phyloP scores from a whole-genome alignment of 495 filamentous ascomycete species.

The Neurospora sublineolata region DNA sequence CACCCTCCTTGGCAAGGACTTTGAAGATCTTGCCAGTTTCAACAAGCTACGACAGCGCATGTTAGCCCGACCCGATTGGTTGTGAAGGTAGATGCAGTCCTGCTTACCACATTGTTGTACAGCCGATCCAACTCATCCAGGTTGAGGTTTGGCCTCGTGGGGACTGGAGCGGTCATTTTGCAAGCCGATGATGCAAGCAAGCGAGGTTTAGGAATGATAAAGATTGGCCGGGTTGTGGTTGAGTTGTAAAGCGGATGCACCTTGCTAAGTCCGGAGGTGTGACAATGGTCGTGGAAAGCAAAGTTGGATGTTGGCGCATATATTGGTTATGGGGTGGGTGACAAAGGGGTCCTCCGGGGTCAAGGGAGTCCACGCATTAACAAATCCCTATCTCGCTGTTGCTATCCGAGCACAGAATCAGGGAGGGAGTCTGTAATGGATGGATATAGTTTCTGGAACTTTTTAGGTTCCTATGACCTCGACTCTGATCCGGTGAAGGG shows the following conservation, averaged over 20 bases:
- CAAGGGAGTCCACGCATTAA: not conserved
- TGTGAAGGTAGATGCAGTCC: not conserved
- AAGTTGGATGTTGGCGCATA: not conserved
- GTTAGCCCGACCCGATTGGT: not conserved
- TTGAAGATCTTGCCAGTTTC: slow-evolving; percentile 39
- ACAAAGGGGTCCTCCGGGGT: not conserved
- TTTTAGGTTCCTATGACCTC: not conserved
- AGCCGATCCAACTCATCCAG: slow-evolving; percentile 33
- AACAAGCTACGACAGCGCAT: slow-evolving; percentile 28
- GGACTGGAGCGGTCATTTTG: slow-evolving; percentile 27
- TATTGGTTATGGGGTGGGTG: not conserved
- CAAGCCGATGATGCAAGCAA: not conserved
- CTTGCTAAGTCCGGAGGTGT: not conserved
- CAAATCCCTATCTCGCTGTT: not conserved
- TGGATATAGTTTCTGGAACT: not conserved
- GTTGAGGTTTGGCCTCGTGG: slow-evolving; percentile 11
- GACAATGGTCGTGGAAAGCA: not conserved
- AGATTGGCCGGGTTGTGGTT: not conserved
- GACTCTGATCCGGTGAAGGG: not conserved
- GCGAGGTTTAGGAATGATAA: not conserved
- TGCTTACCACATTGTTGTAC: slow-evolving; percentile 37
- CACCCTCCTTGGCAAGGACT: slow-evolving; percentile 27
- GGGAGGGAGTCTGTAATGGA: not conserved
- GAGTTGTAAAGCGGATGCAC: not conserved
- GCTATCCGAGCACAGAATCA: not conserved